These are phyloP conservation scores for Hygrocybe coccinea DNA, from an alignment of 768 basidiomycete genomes.

Conservation along the genomic window DNA sequence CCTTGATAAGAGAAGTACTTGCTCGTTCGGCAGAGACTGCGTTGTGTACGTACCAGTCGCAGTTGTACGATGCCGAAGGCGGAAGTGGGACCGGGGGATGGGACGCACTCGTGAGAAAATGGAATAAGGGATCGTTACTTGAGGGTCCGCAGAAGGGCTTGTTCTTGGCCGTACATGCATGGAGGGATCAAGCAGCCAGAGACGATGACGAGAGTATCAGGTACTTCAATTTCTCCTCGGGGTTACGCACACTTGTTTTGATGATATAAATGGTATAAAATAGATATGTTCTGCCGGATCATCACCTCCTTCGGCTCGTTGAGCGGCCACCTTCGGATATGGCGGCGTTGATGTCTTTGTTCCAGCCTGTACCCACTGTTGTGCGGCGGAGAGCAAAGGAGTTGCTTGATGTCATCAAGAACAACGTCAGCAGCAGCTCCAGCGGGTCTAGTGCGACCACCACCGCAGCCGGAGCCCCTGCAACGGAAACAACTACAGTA, in stretches of 20 bases:
- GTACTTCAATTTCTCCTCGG: slow-evolving; percentile 35
- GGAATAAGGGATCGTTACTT: slow-evolving; percentile 63
- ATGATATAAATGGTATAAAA: neutral
- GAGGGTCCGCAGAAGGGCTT: slow-evolving; percentile 49
- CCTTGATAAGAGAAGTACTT: slow-evolving; percentile 60
- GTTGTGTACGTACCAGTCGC: slow-evolving; percentile 62
- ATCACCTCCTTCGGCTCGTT: slow-evolving; percentile 66
- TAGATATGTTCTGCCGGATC: slow-evolving; percentile 74
- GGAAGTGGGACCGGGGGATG: slow-evolving; percentile 71
- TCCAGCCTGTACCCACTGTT: slow-evolving; percentile 58
- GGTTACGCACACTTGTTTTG: neutral
- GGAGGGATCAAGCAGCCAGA: slow-evolving; percentile 76
- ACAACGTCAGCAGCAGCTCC: slow-evolving; percentile 29
- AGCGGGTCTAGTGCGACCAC: neutral
- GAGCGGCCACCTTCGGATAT: slow-evolving; percentile 66
- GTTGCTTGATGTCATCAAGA: slow-evolving; percentile 56
- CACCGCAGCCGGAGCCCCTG: neutral
- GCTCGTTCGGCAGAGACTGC: slow-evolving; percentile 71
- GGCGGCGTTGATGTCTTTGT: slow-evolving; percentile 53
- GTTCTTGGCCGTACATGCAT: slow-evolving; percentile 69
- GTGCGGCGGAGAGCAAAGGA: slow-evolving; percentile 60
- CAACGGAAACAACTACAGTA: slow-evolving; percentile 4
- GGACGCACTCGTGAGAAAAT: slow-evolving; percentile 73
- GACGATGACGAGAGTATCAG: slow-evolving; percentile 83
- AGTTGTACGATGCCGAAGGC: slow-evolving; percentile 59